Conservation (phyloP, 73 alveolate species). For the Stentor roeselii region DNA sequence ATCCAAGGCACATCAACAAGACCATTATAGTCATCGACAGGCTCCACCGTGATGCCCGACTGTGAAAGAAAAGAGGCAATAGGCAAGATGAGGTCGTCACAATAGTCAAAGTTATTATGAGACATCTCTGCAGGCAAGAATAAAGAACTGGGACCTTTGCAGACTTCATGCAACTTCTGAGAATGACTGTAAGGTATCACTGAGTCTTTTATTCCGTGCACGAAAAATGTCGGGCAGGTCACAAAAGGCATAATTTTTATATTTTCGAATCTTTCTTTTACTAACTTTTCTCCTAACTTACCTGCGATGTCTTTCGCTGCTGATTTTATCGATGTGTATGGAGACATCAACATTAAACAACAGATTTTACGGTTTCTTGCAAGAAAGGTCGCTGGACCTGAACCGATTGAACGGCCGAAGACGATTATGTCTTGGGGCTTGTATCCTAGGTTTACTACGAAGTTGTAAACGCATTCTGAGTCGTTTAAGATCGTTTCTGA, state of each 20-base stretch:
- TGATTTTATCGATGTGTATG: constrained; percentile 60
- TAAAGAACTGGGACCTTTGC: constrained; percentile 63
- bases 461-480: constrained; percentile 49
- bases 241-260: constrained; percentile 49
- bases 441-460: constrained; percentile 28
- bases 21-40: too few relatives aligned
- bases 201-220: constrained; percentile 74
- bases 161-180: constrained; percentile 46
- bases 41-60: constrained; percentile 40
- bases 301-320: constrained; percentile 67
- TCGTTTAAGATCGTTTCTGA: constrained; percentile 43
- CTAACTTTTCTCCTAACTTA: constrained; percentile 39
- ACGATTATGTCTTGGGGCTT: constrained; percentile 37
- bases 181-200: constrained; percentile 58
- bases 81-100: constrained; percentile 71
- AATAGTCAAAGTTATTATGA: constrained; percentile 77
- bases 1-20: too few relatives aligned
- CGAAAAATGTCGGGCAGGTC: constrained; percentile 63
- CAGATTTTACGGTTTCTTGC: constrained; percentile 62
- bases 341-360: constrained; percentile 69
- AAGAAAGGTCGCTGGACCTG: constrained; percentile 62
- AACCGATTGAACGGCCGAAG: constrained; percentile 60
- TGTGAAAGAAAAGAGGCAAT: constrained; percentile 45
- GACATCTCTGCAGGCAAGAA: constrained; percentile 70
- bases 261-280: constrained; percentile 54